Percentiles rank a stretch among this genome's conserved stretches.
These are phyloP conservation scores for Dryas alaskensis DNA, from an alignment of 306 rosid species.

Conservation along the genomic window DNA sequence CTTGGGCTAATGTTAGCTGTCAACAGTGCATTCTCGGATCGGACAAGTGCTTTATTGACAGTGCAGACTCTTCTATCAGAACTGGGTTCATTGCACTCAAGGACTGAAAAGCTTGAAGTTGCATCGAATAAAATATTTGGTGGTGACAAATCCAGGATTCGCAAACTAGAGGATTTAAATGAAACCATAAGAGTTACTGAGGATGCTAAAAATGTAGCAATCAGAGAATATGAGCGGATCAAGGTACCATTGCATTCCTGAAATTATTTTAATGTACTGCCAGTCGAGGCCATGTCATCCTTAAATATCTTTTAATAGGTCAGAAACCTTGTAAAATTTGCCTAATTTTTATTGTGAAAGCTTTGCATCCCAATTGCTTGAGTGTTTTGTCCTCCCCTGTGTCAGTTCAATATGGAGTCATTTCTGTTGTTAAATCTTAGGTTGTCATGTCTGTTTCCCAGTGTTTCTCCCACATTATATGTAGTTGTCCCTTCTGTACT, in stretches of 20 bases:
- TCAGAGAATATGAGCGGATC: conserved; percentile 82
- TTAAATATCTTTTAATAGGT: background rate
- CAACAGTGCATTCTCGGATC: conserved; percentile 82
- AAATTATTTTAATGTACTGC: background rate
- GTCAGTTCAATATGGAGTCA: background rate
- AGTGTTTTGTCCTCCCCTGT: background rate
- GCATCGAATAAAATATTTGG: conserved; percentile 92
- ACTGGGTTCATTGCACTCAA: conserved; percentile 61
- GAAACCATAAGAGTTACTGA: conserved; percentile 75
- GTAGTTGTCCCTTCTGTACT: no score
- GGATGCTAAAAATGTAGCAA: conserved; percentile 80
- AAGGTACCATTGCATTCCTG: conserved; percentile 51
- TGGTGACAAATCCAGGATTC: conserved; percentile 71
- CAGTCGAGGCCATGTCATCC: background rate
- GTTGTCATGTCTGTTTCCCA: background rate
- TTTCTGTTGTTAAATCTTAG: background rate
- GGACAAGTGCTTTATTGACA: conserved; percentile 81
- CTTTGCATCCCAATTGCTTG: background rate
- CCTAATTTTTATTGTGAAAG: background rate
- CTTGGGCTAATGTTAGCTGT: conserved; percentile 90
- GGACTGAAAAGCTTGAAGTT: conserved; percentile 86
- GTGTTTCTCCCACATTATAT: background rate
- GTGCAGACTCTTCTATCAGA: conserved; percentile 91
- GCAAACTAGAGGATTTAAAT: conserved; percentile 76
- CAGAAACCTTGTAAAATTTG: background rate